These are phyloP conservation scores for Claviceps quebecensis DNA, from an alignment of 2,329 filamentous ascomycete genomes.

Conservation along the genomic window DNA sequence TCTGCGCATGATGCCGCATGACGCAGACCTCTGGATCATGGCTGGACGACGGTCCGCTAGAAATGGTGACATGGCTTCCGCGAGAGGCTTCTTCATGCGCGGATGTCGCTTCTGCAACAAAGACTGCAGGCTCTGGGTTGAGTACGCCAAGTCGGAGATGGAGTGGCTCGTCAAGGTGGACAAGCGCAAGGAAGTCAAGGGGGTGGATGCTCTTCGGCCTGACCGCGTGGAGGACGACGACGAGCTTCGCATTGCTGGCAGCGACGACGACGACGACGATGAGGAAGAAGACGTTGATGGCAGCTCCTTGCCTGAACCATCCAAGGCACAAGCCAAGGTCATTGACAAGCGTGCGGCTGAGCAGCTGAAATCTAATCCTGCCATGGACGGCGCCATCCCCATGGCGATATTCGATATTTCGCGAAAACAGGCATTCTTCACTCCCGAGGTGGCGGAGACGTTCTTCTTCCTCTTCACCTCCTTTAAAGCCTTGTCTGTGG, in stretches of 20 bases:
- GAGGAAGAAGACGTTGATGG: conserved; percentile 29
- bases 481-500: conserved; percentile 53
- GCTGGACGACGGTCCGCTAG: conserved; percentile 66
- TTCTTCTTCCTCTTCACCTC: conserved; percentile 71
- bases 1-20: conserved; percentile 72
- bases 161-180: conserved; percentile 77
- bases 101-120: conserved; percentile 79
- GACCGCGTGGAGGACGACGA: conserved; percentile 35
- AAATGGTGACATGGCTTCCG: conserved; percentile 75
- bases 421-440: conserved; percentile 61
- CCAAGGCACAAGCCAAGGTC: conserved; percentile 26
- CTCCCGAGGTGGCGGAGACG: conserved; percentile 48
- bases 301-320: conserved; percentile 30
- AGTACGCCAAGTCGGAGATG: conserved; percentile 86
- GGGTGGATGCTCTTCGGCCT: conserved; percentile 27
- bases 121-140: conserved; percentile 64
- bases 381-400: conserved; percentile 84
- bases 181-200: conserved; percentile 46
- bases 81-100: conserved; percentile 73
- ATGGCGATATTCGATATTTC: conserved; percentile 82
- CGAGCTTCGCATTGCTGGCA: conserved; percentile 27
- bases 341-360: conserved; percentile 31
- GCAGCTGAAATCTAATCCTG: conserved; percentile 60
- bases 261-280: conserved; percentile 35
- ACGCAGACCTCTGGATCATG: conserved; percentile 73